Conservation (phyloP, 208 protist species). For the Leishmania turanica region DNA sequence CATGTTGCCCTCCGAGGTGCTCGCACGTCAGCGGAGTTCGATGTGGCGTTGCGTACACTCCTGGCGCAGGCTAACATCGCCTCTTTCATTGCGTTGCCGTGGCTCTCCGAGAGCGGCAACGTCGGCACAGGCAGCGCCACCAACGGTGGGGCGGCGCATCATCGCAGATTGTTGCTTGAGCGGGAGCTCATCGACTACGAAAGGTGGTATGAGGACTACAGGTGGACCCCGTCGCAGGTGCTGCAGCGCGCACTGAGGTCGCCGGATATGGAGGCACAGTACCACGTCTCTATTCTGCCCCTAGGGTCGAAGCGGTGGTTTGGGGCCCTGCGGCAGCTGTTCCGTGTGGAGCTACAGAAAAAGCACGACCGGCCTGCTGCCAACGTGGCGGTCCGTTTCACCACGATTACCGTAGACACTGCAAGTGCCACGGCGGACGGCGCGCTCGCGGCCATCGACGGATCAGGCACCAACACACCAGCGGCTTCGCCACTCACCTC, state of each 20-base stretch:
- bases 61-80: conserved; percentile 16
- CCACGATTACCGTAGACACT: not conserved
- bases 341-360: conserved; percentile 18
- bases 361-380: not conserved
- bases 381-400: not conserved
- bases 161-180: not conserved
- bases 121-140: not conserved
- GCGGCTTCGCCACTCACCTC: not conserved
- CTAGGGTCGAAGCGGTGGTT: conserved; percentile 17
- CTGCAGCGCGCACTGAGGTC: conserved; percentile 10
- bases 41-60: conserved; percentile 9
- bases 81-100: conserved; percentile 18
- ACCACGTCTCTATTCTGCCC: not conserved
- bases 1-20: conserved; percentile 14
- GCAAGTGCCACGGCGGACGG: not conserved
- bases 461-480: not conserved
- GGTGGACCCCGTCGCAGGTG: conserved; percentile 11
- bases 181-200: conserved; percentile 16
- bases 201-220: conserved; percentile 14
- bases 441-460: not conserved
- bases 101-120: not conserved
- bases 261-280: conserved; percentile 5
- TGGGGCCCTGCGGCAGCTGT: conserved; percentile 13
- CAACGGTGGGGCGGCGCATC: not conserved
- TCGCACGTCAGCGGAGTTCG: conserved; percentile 10